These are phyloP conservation scores for Pascua guehoae DNA, from an alignment of 1,284 basidiomycete species.

Conservation along the genomic window DNA sequence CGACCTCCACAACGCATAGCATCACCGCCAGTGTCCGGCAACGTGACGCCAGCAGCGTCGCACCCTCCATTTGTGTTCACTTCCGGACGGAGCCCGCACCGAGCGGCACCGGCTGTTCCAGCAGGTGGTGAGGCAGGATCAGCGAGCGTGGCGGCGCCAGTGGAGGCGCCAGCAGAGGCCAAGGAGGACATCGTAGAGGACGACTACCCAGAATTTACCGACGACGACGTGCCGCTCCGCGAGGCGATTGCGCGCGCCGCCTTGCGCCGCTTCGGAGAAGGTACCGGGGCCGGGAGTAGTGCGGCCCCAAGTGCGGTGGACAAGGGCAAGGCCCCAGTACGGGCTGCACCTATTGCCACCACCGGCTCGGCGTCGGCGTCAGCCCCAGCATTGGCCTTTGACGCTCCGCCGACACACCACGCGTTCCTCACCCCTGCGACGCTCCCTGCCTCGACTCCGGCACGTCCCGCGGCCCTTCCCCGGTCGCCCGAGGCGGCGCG, in stretches of 20 bases:
- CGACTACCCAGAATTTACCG: neutral
- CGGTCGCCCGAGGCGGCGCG: constrained; percentile 38
- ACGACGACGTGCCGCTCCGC: constrained; percentile 12
- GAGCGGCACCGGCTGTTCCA: neutral
- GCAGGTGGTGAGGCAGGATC: neutral
- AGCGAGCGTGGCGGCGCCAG: neutral
- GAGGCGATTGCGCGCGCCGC: constrained; percentile 13
- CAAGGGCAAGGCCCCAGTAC: constrained; percentile 11
- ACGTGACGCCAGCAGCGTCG: constrained; percentile 36
- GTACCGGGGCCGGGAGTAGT: neutral
- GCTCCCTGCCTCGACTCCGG: neutral
- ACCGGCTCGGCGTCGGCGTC: too few species aligned
- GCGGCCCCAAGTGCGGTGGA: neutral
- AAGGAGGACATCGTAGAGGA: constrained; percentile 2
- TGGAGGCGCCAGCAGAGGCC: neutral
- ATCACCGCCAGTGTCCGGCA: constrained; percentile 16
- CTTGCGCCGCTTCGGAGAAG: constrained; percentile 6
- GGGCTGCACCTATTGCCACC: neutral
- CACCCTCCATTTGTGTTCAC: constrained; percentile 38
- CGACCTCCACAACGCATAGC: neutral
- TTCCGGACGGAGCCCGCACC: constrained; percentile 12
- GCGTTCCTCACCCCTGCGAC: constrained; percentile 13
- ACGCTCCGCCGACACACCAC: constrained; percentile 10
- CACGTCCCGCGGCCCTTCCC: neutral
- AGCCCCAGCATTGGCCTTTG: constrained; percentile 3